These are phyloP conservation scores for Aphanomyces invadans DNA, from an alignment of 352 stramenopile genomes.

Conservation along the genomic window DNA sequence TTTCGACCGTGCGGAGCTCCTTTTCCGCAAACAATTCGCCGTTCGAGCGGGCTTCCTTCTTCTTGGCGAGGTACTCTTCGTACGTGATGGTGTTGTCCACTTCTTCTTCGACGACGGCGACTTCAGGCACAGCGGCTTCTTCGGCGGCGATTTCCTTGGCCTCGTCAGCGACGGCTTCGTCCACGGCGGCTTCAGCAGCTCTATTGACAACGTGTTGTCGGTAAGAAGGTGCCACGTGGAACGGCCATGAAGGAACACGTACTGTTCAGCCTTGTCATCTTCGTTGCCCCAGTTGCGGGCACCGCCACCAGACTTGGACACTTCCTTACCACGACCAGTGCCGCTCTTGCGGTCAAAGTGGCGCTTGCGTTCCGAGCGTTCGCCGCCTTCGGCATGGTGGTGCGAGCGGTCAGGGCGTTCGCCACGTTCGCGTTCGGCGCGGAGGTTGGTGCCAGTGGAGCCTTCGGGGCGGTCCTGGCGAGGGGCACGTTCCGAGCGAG, in stretches of 20 bases:
- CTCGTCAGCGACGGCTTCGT: conserved; percentile 51
- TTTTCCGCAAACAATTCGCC: conserved; percentile 74
- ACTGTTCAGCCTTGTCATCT: conserved; percentile 87
- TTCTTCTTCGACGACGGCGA: conserved; percentile 51
- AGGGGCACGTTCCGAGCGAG: conserved; percentile 23
- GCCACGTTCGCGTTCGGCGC: conserved; percentile 22
- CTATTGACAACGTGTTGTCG: conserved; percentile 17
- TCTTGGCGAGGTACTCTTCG: conserved; percentile 65
- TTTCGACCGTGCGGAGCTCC: conserved; percentile 79
- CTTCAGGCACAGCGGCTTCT: conserved; percentile 30
- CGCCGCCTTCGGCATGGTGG: conserved; percentile 34
- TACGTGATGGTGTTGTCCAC: conserved; percentile 79
- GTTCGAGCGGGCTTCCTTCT: conserved; percentile 66
- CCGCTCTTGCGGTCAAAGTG: conserved; percentile 91
- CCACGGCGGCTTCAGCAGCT: conserved; percentile 37
- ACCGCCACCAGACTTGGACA: conserved; percentile 91
- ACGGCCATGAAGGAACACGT: conserved; percentile 30
- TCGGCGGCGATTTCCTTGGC: conserved; percentile 40
- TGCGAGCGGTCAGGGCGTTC: conserved; percentile 24
- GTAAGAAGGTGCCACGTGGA: not conserved
- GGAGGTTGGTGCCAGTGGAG: conserved; percentile 16
- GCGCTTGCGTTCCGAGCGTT: conserved; percentile 52
- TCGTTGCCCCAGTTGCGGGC: conserved; percentile 96
- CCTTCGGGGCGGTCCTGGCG: conserved; percentile 23
- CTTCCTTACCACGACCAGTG: conserved; percentile 93